Percentiles rank a stretch among this genome's conserved stretches.
These are phyloP conservation scores for Zymoseptoria pseudotritici DNA, from an alignment of 2,329 filamentous ascomycete species.

Conservation along the genomic window DNA sequence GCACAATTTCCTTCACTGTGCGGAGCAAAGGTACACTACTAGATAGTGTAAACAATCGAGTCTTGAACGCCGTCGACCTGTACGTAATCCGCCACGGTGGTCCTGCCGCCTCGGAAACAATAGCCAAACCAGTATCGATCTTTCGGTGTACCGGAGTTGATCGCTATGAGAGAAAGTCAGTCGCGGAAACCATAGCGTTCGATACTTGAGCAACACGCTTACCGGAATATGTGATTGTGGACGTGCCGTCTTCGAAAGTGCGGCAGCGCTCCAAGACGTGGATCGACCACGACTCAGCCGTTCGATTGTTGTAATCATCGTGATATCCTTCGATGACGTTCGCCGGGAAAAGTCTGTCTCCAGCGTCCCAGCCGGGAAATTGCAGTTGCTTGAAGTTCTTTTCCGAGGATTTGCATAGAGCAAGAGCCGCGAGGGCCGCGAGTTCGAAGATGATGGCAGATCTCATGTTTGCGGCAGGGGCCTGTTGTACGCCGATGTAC, in stretches of 20 bases:
- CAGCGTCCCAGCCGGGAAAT: neutral
- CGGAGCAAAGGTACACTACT: neutral
- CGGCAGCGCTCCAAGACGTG: neutral
- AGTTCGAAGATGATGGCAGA: neutral
- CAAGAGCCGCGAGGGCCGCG: neutral
- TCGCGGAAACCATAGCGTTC: neutral
- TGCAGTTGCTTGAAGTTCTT: neutral
- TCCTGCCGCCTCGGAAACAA: neutral
- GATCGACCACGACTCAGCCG: neutral
- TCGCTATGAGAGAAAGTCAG: neutral
- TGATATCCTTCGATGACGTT: neutral
- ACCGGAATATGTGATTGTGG: neutral
- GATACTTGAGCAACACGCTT: neutral
- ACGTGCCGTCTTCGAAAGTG: neutral
- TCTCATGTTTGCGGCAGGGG: neutral
- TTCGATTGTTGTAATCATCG: neutral
- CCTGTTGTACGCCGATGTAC: too few relatives aligned
- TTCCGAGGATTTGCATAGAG: neutral
- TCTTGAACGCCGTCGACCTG: neutral
- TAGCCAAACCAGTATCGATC: neutral
- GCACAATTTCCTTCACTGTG: neutral
- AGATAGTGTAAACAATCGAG: neutral
- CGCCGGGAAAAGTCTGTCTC: neutral
- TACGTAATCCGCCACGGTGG: neutral
- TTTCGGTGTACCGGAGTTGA: neutral